Evolutionary conservation across 345 rosid genomes (phyloP).

Genomic region (Luvunga scandens): DNA sequence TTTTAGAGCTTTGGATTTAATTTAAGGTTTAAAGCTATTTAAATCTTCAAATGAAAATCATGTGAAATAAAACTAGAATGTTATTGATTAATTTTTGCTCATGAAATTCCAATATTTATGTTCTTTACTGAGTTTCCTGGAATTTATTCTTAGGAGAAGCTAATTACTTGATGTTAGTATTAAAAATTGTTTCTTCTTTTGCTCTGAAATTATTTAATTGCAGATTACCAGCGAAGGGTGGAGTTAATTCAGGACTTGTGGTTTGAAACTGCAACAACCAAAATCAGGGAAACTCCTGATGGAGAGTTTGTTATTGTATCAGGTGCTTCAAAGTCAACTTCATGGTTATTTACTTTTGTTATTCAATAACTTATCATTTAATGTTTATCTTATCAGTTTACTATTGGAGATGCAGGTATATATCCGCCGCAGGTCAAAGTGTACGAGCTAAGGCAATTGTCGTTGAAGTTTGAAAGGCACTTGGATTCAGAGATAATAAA

Average conservation of each 20-base stretch:
- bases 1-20: not conserved
- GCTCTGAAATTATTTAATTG: conserved; percentile 3
- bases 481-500: conserved; percentile 82
- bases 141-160: not conserved
- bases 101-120: not conserved
- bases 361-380: not conserved
- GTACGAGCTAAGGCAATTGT: conserved; percentile 66
- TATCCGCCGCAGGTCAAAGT: conserved; percentile 94
- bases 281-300: conserved; percentile 76
- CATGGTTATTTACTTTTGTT: conserved; percentile 2
- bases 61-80: not conserved
- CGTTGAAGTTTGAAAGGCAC: conserved; percentile 91
- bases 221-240: conserved; percentile 46
- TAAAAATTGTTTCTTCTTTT: not conserved
- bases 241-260: conserved; percentile 79
- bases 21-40: not conserved
- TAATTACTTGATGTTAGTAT: not conserved
- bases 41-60: not conserved
- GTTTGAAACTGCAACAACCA: conserved; percentile 77
- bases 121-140: not conserved
- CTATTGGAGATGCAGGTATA: conserved; percentile 48
- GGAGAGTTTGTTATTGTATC: conserved; percentile 83
- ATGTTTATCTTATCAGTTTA: conserved; percentile 5
- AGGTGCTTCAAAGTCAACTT: conserved; percentile 38
- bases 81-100: not conserved